Evolutionary conservation across 768 basidiomycete species (phyloP).

Genomic region (Coprinellus aureogranulatus): DNA sequence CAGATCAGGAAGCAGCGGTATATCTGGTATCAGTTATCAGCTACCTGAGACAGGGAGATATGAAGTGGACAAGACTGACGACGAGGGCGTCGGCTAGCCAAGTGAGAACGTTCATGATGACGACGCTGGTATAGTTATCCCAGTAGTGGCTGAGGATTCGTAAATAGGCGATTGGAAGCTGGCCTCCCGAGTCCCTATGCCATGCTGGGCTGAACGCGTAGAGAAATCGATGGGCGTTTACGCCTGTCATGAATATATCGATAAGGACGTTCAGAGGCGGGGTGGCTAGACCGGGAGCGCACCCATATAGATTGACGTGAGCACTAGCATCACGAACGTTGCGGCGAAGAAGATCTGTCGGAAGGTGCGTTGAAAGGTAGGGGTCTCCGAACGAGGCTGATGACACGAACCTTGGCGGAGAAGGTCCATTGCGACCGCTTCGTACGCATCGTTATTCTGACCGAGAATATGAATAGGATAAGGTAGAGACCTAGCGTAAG

Average conservation of each 20-base stretch:
- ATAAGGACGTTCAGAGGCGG: neutral
- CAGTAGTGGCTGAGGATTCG: neutral
- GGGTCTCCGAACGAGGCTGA: too few relatives aligned
- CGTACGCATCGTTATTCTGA: too few relatives aligned
- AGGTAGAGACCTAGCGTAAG: too few relatives aligned
- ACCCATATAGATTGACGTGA: neutral
- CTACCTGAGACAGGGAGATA: too few relatives aligned
- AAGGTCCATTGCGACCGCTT: too few relatives aligned
- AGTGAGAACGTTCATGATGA: neutral
- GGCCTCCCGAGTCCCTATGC: neutral
- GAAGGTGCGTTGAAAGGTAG: neutral
- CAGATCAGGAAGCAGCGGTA: constrained; percentile 3
- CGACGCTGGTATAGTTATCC: neutral
- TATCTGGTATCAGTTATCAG: too few relatives aligned
- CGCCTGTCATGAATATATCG: neutral
- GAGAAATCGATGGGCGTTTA: neutral
- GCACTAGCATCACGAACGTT: neutral
- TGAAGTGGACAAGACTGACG: too few relatives aligned
- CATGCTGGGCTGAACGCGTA: neutral
- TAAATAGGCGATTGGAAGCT: neutral
- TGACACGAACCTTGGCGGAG: too few relatives aligned
- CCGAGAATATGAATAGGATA: too few relatives aligned
- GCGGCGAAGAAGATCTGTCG: neutral
- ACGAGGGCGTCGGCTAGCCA: neutral
- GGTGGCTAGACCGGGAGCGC: neutral